Percentiles rank a stretch among this genome's conserved stretches.
Evolutionary conservation across 768 basidiomycete genomes (phyloP).

Genomic region (Filobasidium floriforme): DNA sequence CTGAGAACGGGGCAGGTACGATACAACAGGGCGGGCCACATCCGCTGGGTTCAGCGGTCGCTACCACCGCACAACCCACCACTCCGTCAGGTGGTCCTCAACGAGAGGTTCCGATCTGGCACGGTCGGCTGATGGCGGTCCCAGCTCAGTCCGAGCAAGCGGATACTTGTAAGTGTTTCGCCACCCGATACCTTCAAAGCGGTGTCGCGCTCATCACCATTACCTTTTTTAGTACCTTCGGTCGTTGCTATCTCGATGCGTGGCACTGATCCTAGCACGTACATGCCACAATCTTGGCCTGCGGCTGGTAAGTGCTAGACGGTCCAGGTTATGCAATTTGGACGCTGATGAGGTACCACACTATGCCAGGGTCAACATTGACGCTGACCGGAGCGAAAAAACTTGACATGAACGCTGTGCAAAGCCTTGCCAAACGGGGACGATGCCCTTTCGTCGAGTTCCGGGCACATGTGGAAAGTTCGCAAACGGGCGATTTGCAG

Average conservation of each 20-base stretch:
- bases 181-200: not conserved
- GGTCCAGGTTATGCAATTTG: not conserved
- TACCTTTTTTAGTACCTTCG: conserved; percentile 7
- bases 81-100: not conserved
- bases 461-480: conserved; percentile 7
- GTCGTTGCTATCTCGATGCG: conserved; percentile 3
- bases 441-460: conserved; percentile 21
- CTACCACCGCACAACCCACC: not conserved
- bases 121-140: not conserved
- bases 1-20: not conserved
- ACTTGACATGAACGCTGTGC: conserved; percentile 13
- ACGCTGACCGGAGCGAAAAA: conserved; percentile 13
- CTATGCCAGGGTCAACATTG: conserved; percentile 5
- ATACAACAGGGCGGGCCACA: not conserved
- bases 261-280: conserved; percentile 8
- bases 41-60: not conserved
- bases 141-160: not conserved
- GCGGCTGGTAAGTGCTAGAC: conserved; percentile 2
- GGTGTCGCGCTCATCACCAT: not conserved
- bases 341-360: not conserved
- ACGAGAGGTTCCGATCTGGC: not conserved
- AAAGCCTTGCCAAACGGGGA: conserved; percentile 10
- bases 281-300: conserved; percentile 13
- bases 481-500: not conserved
- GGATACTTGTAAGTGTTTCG: not conserved